These are phyloP conservation scores for Kwoniella dejecticola DNA, from an alignment of 768 basidiomycete species.

Conservation along the genomic window DNA sequence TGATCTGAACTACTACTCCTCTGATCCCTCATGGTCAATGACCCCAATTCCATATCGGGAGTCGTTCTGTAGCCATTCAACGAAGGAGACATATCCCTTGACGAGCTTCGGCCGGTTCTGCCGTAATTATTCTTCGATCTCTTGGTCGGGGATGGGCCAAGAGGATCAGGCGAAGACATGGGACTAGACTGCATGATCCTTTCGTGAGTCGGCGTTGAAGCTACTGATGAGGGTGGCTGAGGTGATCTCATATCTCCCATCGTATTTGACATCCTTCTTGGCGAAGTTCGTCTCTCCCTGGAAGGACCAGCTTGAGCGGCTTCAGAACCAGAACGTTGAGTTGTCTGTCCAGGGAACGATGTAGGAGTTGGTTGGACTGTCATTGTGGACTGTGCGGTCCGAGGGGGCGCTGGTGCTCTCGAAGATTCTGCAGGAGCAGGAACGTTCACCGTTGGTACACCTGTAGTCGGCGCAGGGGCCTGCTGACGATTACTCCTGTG, in stretches of 20 bases:
- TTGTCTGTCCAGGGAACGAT: constrained; percentile 1
- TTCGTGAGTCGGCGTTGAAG: constrained; percentile 36
- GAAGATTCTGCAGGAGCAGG: neutral
- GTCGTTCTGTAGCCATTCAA: neutral
- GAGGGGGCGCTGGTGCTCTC: constrained; percentile 2
- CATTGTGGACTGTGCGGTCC: neutral
- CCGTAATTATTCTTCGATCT: constrained; percentile 13
- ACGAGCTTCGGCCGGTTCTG: neutral
- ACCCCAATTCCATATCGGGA: constrained; percentile 14
- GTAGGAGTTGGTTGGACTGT: constrained; percentile 2
- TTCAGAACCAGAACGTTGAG: neutral
- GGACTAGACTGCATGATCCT: constrained; percentile 21
- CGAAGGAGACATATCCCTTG: constrained; percentile 20
- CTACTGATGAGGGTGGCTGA: constrained; percentile 19
- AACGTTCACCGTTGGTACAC: too few relatives aligned
- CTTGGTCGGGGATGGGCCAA: constrained; percentile 43
- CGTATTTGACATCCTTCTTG: neutral
- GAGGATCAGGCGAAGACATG: constrained; percentile 36
- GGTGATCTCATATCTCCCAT: constrained; percentile 20
- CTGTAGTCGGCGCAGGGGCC: too few relatives aligned
- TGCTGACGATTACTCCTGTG: neutral
- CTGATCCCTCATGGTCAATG: constrained; percentile 14
- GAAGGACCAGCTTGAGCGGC: constrained; percentile 5
- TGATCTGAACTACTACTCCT: constrained; percentile 9
- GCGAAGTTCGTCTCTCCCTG: constrained; percentile 4